Conservation (phyloP, 2,329 filamentous ascomycete species). For the Phialocephala sp. region DNA sequence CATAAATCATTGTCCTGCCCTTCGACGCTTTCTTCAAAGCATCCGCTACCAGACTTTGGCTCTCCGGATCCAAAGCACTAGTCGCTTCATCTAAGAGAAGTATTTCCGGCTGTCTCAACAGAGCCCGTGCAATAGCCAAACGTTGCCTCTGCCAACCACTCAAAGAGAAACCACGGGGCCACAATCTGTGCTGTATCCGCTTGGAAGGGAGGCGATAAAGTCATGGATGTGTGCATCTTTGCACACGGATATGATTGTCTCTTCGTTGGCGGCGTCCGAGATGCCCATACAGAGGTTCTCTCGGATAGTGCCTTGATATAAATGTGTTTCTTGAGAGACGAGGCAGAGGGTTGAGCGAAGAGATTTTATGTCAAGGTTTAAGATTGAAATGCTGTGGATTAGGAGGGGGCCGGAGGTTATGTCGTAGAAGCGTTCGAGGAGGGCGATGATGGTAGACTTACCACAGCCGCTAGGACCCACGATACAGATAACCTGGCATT, state of each 20-base stretch:
- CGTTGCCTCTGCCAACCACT: conserved; percentile 90
- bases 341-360: conserved; percentile 70
- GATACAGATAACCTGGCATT: conserved; percentile 76
- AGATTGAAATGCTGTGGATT: conserved; percentile 53
- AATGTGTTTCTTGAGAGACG: conserved; percentile 73
- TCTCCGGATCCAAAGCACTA: conserved; percentile 74
- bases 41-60: conserved; percentile 77
- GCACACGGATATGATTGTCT: conserved; percentile 48
- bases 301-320: conserved; percentile 69
- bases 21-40: conserved; percentile 56
- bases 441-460: conserved; percentile 71
- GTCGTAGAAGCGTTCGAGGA: conserved; percentile 86
- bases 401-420: conserved; percentile 43
- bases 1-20: conserved; percentile 73
- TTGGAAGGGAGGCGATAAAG: conserved; percentile 55
- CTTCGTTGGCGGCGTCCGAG: conserved; percentile 19
- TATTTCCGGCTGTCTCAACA: conserved; percentile 85
- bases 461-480: conserved; percentile 61
- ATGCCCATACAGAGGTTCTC: conserved; percentile 63
- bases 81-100: conserved; percentile 83
- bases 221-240: conserved; percentile 55
- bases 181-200: conserved; percentile 78
- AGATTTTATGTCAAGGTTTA: conserved; percentile 59
- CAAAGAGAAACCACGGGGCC: conserved; percentile 82
- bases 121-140: conserved; percentile 83